phyloP scores from a whole-genome alignment of 225 moss, liverwort and hornwort species.

The Marchantia paleacea region DNA sequence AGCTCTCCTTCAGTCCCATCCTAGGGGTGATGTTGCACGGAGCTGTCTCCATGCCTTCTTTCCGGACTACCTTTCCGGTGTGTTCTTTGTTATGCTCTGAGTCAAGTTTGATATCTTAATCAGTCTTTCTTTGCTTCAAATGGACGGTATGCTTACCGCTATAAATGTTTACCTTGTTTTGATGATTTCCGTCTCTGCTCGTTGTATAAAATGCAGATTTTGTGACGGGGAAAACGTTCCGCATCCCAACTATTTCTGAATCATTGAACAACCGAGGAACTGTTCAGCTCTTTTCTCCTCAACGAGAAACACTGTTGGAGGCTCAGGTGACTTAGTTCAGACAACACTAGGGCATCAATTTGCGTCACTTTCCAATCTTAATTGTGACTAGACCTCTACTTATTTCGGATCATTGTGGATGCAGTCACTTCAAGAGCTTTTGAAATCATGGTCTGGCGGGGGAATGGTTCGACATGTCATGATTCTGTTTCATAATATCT shows the following conservation, averaged over 20 bases:
- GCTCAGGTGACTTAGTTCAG: constrained; percentile 52
- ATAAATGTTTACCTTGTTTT: background rate
- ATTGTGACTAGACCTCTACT: background rate
- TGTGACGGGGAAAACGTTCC: constrained; percentile 66
- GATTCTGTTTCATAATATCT: constrained; percentile 70
- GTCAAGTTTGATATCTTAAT: background rate
- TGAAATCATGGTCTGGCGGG: constrained; percentile 86
- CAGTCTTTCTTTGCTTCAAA: background rate
- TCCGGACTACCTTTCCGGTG: constrained; percentile 79
- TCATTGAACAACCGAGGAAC: constrained; percentile 75
- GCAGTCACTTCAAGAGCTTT: constrained; percentile 72
- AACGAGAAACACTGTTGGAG: constrained; percentile 74
- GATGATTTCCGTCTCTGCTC: background rate
- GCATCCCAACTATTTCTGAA: constrained; percentile 66
- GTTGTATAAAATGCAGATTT: constrained; percentile 55
- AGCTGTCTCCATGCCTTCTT: constrained; percentile 75
- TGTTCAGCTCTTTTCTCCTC: constrained; percentile 64
- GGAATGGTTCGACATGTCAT: constrained; percentile 63
- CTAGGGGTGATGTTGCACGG: constrained; percentile 68
- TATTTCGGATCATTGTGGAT: background rate
- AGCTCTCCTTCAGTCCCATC: constrained; percentile 57
- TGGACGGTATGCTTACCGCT: background rate
- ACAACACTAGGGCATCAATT: background rate
- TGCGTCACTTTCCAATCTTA: background rate
- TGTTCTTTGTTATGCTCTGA: background rate